Conservation (phyloP, 495 filamentous ascomycete species). For the Xylaria longipes region DNA sequence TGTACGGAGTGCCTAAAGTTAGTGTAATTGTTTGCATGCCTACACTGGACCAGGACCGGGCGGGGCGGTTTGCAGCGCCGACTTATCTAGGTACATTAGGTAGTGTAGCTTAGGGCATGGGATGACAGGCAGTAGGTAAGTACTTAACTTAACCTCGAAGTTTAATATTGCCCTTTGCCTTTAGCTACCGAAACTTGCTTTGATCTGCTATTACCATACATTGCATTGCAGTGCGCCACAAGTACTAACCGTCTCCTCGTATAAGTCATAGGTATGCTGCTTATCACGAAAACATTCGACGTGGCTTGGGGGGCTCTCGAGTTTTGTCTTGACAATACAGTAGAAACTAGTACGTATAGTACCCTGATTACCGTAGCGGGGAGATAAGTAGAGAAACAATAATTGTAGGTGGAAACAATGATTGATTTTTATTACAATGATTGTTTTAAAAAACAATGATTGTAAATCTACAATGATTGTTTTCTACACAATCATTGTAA, state of each 20-base stretch:
- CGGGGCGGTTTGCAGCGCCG: slow-evolving; percentile 1
- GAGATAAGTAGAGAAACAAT: too few species aligned
- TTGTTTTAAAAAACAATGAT: too few species aligned
- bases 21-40: slow-evolving; percentile 7
- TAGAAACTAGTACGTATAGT: too few species aligned
- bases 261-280: too few species aligned
- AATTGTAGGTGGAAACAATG: too few species aligned
- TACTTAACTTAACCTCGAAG: neutral
- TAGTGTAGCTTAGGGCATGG: neutral
- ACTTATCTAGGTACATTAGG: neutral
- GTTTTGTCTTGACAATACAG: neutral
- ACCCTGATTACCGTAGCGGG: too few species aligned
- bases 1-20: too few species aligned
- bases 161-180: neutral
- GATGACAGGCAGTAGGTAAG: too few species aligned
- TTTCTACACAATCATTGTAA: too few species aligned
- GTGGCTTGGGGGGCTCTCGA: neutral
- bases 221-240: too few species aligned
- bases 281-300: neutral
- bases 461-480: too few species aligned
- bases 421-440: too few species aligned
- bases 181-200: neutral
- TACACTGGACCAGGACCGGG: neutral
- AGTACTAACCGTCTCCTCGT: neutral
- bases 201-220: neutral